Evolutionary conservation across 768 basidiomycete species (phyloP).

Genomic region (Rhizopogon rudus): DNA sequence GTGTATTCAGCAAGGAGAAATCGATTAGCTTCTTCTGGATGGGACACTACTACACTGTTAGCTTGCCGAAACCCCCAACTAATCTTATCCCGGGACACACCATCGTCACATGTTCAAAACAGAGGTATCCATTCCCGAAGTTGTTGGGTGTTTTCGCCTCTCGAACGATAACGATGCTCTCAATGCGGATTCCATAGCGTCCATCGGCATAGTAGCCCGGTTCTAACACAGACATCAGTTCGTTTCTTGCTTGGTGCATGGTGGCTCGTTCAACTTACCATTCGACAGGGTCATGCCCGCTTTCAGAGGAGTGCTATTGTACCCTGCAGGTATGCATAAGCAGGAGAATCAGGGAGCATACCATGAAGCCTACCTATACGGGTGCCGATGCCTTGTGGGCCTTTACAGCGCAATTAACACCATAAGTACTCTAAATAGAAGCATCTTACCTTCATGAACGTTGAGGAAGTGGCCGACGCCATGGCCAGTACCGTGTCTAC

Average conservation of each 20-base stretch:
- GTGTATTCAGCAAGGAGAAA: slow-evolving; percentile 46
- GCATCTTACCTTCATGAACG: slow-evolving; percentile 68
- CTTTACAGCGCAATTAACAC: slow-evolving; percentile 22
- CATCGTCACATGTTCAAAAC: slow-evolving; percentile 85
- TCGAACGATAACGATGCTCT: slow-evolving; percentile 80
- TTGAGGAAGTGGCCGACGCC: slow-evolving; percentile 94
- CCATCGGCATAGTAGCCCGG: slow-evolving; percentile 94
- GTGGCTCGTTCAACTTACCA: slow-evolving; percentile 30
- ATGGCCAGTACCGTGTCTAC: slow-evolving; percentile 88
- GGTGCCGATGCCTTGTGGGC: slow-evolving; percentile 51
- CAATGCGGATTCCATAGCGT: slow-evolving; percentile 87
- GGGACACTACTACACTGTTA: slow-evolving; percentile 47
- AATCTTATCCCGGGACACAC: slow-evolving; percentile 33
- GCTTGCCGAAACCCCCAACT: not conserved
- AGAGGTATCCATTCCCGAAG: slow-evolving; percentile 82
- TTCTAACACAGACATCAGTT: slow-evolving; percentile 35
- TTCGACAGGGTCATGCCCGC: slow-evolving; percentile 91
- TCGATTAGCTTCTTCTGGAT: slow-evolving; percentile 86
- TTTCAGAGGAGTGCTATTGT: slow-evolving; percentile 69
- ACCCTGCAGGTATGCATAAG: slow-evolving; percentile 32
- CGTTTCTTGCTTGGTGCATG: not conserved
- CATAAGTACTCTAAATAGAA: not conserved
- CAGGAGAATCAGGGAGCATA: not conserved
- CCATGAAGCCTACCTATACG: slow-evolving; percentile 27
- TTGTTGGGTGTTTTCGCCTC: slow-evolving; percentile 66